These are phyloP conservation scores for Lunularia cruciata DNA, from an alignment of 225 moss, liverwort and hornwort species.

Conservation along the genomic window DNA sequence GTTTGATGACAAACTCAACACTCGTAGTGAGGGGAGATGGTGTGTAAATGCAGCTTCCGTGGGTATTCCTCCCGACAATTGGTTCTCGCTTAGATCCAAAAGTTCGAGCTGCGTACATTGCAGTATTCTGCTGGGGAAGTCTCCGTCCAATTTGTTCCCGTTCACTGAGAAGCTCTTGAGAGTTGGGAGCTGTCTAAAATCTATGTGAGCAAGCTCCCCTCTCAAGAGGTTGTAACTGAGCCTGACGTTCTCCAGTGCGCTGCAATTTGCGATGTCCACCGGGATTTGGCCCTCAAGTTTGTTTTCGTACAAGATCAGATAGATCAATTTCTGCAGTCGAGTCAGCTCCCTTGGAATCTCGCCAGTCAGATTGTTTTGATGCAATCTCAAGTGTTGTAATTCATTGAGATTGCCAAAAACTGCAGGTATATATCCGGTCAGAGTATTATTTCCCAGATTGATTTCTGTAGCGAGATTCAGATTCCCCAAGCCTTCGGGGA, in stretches of 20 bases:
- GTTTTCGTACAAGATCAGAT: constrained; percentile 31
- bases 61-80: constrained; percentile 24
- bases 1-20: too few species aligned
- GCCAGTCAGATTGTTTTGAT: constrained; percentile 39
- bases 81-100: constrained; percentile 39
- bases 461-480: neutral
- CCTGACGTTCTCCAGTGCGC: neutral
- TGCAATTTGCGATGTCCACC: constrained; percentile 26
- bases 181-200: neutral
- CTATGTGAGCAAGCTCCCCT: neutral
- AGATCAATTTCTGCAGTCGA: constrained; percentile 20
- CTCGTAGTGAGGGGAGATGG: neutral
- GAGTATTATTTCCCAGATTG: neutral
- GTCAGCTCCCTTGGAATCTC: constrained; percentile 35
- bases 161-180: neutral
- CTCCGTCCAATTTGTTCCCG: neutral
- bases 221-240: neutral
- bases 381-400: constrained; percentile 30
- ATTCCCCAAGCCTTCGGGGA: neutral
- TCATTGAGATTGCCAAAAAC: constrained; percentile 38
- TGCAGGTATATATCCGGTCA: constrained; percentile 28
- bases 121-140: neutral
- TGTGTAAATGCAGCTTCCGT: neutral
- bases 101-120: constrained; percentile 24
- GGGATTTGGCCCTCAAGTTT: constrained; percentile 37